A percentile compares a stretch with the other conserved stretches of the same genome.
These are phyloP conservation scores for Seiridium cupressi DNA, from an alignment of 2,329 filamentous ascomycete species.

Conservation along the genomic window DNA sequence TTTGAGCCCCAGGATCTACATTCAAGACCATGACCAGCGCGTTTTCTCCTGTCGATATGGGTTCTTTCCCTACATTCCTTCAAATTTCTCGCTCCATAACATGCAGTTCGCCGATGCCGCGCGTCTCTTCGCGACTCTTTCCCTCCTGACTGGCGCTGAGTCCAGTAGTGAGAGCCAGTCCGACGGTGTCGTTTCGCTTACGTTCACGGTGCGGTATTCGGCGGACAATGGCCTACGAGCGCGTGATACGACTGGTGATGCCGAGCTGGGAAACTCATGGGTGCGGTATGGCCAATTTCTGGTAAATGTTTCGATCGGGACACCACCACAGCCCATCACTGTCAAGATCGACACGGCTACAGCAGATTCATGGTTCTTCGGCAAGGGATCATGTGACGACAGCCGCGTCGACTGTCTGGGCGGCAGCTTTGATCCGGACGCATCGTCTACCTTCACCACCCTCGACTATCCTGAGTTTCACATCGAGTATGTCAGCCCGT, in stretches of 20 bases:
- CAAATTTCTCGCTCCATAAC: no score
- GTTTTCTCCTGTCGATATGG: no score
- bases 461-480: neutral
- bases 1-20: no score
- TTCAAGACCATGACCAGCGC: no score
- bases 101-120: neutral
- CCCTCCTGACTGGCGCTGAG: neutral
- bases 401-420: neutral
- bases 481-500: neutral
- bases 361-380: slow-evolving; percentile 4
- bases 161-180: neutral
- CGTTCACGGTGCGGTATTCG: neutral
- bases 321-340: slow-evolving; percentile 1
- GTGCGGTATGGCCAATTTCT: neutral
- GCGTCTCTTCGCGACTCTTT: neutral
- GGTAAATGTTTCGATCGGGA: slow-evolving; percentile 6
- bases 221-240: neutral
- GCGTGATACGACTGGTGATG: neutral
- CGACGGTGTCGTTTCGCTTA: neutral
- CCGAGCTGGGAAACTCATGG: slow-evolving; percentile 1
- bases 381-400: neutral
- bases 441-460: neutral
- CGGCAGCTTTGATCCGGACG: neutral
- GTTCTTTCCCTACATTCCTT: no score
- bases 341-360: slow-evolving; percentile 6